Evolutionary conservation across 495 filamentous ascomycete species (phyloP).

Genomic region (Penicillium herquei): DNA sequence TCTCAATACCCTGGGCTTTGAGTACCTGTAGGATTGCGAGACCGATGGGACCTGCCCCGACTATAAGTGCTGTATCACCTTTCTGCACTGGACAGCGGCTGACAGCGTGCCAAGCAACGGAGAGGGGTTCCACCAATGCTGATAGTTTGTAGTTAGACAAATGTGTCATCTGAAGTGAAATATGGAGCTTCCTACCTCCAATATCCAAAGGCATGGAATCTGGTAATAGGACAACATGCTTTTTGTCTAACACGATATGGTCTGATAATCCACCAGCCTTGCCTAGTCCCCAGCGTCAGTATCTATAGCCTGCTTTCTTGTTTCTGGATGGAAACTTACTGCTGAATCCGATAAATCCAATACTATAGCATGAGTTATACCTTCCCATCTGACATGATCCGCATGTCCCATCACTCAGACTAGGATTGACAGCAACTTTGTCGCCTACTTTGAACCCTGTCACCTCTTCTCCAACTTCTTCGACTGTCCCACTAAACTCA

Average conservation of each 20-base stretch:
- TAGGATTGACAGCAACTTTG: constrained; percentile 57
- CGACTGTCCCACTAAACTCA: constrained; percentile 58
- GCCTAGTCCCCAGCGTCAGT: constrained; percentile 9
- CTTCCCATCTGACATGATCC: constrained; percentile 48
- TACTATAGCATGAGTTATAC: constrained; percentile 55
- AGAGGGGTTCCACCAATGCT: constrained; percentile 47
- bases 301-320: too few species aligned
- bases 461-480: constrained; percentile 57
- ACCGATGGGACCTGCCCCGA: constrained; percentile 63
- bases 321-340: constrained; percentile 26
- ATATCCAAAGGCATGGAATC: constrained; percentile 27
- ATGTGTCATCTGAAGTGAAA: not conserved
- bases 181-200: constrained; percentile 19
- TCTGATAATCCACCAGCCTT: constrained; percentile 54
- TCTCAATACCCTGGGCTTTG: constrained; percentile 40
- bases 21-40: constrained; percentile 55
- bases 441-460: constrained; percentile 51
- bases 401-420: constrained; percentile 58
- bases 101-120: constrained; percentile 63
- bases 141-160: not conserved
- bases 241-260: constrained; percentile 46
- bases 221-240: constrained; percentile 23
- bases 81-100: constrained; percentile 46
- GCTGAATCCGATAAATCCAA: constrained; percentile 61
- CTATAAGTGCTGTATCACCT: constrained; percentile 45